phyloP scores from a whole-genome alignment of 2,329 filamentous ascomycete genomes.

The Beauveria rudraprayagi region DNA sequence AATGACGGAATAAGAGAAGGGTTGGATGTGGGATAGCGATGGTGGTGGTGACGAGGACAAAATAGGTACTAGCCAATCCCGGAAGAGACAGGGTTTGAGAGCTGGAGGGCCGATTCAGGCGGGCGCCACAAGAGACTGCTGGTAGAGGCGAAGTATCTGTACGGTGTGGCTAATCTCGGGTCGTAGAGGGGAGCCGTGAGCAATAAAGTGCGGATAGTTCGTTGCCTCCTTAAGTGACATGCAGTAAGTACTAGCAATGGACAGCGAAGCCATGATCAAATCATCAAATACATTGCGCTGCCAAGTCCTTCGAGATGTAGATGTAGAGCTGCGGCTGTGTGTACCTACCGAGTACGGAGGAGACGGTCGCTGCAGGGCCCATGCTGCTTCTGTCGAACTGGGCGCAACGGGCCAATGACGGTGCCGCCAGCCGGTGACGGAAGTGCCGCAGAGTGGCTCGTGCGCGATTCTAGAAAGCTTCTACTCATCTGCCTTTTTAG shows the following conservation, averaged over 20 bases:
- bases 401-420: conserved; percentile 8
- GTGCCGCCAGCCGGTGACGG: conserved; percentile 4
- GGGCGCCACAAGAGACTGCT: not conserved
- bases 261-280: too few species aligned
- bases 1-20: not conserved
- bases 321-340: not conserved
- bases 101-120: not conserved
- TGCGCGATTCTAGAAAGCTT: conserved; percentile 23
- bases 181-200: too few species aligned
- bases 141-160: not conserved
- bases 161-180: too few species aligned
- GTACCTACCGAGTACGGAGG: not conserved
- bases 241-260: too few species aligned
- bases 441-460: conserved; percentile 14
- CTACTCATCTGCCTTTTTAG: conserved; percentile 9
- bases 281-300: too few species aligned
- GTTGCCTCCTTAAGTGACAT: too few species aligned
- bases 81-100: not conserved
- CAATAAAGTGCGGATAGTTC: too few species aligned
- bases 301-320: too few species aligned
- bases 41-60: not conserved
- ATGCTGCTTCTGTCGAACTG: not conserved
- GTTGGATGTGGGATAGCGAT: not conserved
- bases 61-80: not conserved
- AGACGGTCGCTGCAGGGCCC: not conserved